Evolutionary conservation across 176 grass and related monocot genomes (phyloP).

Genomic region (Phoenix roebelenii): DNA sequence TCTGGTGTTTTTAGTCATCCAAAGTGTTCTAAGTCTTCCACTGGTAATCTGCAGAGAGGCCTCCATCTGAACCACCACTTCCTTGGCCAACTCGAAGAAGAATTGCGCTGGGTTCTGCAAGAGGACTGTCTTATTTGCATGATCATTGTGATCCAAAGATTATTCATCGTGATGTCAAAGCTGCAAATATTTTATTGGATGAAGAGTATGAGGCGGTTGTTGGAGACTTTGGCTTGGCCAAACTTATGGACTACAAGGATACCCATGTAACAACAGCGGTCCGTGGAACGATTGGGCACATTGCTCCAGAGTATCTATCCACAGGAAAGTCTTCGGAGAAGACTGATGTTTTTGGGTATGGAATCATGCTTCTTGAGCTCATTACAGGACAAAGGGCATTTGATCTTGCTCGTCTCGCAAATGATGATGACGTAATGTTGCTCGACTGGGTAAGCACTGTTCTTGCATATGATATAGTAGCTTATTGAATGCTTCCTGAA

Average conservation of each 20-base stretch:
- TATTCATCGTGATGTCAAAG: conserved; percentile 87
- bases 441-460: conserved; percentile 66
- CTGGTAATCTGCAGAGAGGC: conserved; percentile 36
- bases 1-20: no score
- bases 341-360: conserved; percentile 89
- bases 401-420: conserved; percentile 83
- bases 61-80: conserved; percentile 58
- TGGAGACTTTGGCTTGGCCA: conserved; percentile 80
- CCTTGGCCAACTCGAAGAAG: conserved; percentile 63
- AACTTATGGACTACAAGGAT: conserved; percentile 94
- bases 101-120: conserved; percentile 78
- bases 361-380: conserved; percentile 85
- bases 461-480: not conserved
- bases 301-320: conserved; percentile 84
- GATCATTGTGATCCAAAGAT: conserved; percentile 87
- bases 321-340: conserved; percentile 90
- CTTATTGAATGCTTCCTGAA: no score
- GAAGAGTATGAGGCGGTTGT: conserved; percentile 84
- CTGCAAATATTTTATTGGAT: conserved; percentile 80
- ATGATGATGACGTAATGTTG: conserved; percentile 90
- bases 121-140: conserved; percentile 73
- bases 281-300: conserved; percentile 84
- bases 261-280: conserved; percentile 91
- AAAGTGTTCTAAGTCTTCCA: no score
- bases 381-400: conserved; percentile 89